Evolutionary conservation across 1,139 yeast genomes (phyloP).

Genomic region (Kodamaea derodonti): DNA sequence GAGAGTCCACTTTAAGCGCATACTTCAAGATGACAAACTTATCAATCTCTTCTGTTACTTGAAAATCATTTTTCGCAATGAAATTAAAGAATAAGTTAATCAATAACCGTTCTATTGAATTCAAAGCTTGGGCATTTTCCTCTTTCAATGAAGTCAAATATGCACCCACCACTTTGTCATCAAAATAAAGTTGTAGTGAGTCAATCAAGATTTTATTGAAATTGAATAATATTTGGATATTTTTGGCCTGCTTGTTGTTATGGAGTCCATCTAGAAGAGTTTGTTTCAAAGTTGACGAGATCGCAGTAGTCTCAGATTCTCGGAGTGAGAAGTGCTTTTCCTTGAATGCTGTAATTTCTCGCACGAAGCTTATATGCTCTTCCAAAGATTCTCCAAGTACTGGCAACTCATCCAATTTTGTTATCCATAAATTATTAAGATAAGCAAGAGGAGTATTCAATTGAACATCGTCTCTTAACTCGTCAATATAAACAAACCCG

Average conservation of each 20-base stretch:
- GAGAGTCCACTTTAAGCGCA: slow-evolving; percentile 6
- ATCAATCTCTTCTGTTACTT: slow-evolving; percentile 18
- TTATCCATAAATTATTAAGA: slow-evolving; percentile 18
- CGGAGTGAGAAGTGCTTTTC: slow-evolving; percentile 10
- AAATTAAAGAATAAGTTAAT: slow-evolving; percentile 16
- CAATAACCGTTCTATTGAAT: slow-evolving; percentile 14
- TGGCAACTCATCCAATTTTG: slow-evolving; percentile 19
- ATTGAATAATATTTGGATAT: slow-evolving; percentile 26
- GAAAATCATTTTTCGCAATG: slow-evolving; percentile 6
- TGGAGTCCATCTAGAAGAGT: slow-evolving; percentile 21
- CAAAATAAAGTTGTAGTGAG: slow-evolving; percentile 11
- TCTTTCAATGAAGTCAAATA: slow-evolving; percentile 7
- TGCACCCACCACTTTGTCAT: slow-evolving; percentile 1
- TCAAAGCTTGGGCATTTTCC: slow-evolving; percentile 16
- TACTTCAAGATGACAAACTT: slow-evolving; percentile 25
- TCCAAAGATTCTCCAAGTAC: slow-evolving; percentile 13
- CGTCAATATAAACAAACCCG: slow-evolving; percentile 12
- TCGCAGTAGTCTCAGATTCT: slow-evolving; percentile 3
- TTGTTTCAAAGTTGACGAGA: slow-evolving; percentile 6
- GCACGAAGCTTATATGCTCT: slow-evolving; percentile 16
- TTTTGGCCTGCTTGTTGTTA: slow-evolving; percentile 15
- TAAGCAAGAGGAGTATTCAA: slow-evolving; percentile 12
- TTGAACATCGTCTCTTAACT: slow-evolving; percentile 1
- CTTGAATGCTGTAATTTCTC: slow-evolving; percentile 19
- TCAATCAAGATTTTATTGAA: slow-evolving; percentile 22